Evolutionary conservation across 306 rosid species (phyloP).

Genomic region (Argentina anserina): DNA sequence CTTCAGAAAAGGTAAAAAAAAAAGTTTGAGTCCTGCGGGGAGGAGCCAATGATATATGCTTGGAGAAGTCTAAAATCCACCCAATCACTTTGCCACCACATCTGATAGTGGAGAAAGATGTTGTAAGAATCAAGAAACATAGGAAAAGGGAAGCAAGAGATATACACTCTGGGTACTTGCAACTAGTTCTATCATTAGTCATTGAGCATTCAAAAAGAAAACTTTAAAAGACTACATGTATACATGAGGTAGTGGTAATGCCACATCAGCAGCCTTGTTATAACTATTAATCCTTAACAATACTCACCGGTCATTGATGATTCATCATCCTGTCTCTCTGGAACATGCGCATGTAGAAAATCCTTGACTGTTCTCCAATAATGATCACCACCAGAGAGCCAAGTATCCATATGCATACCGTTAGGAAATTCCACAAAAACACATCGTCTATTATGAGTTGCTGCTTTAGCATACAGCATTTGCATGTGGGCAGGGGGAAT

Average conservation of each 20-base stretch:
- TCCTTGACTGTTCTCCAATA: conserved; percentile 83
- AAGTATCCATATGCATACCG: conserved; percentile 99
- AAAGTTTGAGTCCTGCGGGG: conserved; percentile 51
- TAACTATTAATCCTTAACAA: background rate
- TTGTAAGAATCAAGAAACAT: conserved; percentile 23
- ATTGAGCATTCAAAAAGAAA: background rate
- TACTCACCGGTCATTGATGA: conserved; percentile 46
- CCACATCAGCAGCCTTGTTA: background rate
- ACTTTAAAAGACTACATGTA: background rate
- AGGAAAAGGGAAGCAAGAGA: conserved; percentile 2
- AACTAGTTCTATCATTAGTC: background rate
- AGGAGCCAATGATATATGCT: conserved; percentile 38
- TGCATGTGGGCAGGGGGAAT: conserved; percentile 91
- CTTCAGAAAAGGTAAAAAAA: conserved; percentile 47
- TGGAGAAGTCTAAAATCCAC: conserved; percentile 36
- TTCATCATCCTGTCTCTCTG: conserved; percentile 43
- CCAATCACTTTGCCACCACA: conserved; percentile 68
- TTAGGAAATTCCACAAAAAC: conserved; percentile 74
- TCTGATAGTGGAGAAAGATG: conserved; percentile 61
- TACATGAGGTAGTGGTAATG: background rate
- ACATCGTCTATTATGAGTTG: conserved; percentile 72
- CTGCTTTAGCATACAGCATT: conserved; percentile 92
- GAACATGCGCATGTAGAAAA: conserved; percentile 59
- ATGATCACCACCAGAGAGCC: conserved; percentile 84
- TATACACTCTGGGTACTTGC: background rate